Percentiles rank a stretch among this genome's conserved stretches.
Conservation (phyloP, 345 rosid genomes). For the Geranium brycei region DNA sequence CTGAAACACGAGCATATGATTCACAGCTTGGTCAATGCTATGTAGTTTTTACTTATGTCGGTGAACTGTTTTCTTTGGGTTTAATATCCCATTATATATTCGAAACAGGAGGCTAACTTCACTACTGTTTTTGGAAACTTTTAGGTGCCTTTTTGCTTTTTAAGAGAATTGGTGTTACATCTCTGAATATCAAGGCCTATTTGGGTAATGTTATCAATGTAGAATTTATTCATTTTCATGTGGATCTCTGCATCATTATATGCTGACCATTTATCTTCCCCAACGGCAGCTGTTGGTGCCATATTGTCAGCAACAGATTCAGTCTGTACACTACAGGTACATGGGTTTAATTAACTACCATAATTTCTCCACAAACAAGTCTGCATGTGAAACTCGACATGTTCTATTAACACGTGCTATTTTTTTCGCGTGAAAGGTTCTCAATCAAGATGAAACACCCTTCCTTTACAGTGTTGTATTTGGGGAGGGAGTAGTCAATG, state of each 20-base stretch:
- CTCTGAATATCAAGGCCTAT: constrained; percentile 28
- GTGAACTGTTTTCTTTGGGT: too few species aligned
- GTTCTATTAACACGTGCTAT: neutral
- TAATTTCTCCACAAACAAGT: too few species aligned
- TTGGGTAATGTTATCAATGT: constrained; percentile 22
- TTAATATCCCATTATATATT: neutral
- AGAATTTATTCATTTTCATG: neutral
- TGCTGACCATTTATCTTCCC: constrained; percentile 8
- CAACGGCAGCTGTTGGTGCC: constrained; percentile 49
- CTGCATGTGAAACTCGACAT: neutral
- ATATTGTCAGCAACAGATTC: constrained; percentile 74
- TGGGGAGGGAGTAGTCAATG: constrained; percentile 78
- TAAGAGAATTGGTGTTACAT: constrained; percentile 28
- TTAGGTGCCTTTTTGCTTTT: constrained; percentile 35
- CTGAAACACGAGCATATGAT: neutral
- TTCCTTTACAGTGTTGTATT: constrained; percentile 63
- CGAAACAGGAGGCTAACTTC: neutral
- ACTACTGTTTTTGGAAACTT: neutral
- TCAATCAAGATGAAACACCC: constrained; percentile 69
- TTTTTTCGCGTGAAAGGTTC: constrained; percentile 30
- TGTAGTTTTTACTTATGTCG: neutral
- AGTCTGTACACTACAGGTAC: constrained; percentile 69
- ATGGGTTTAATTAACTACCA: neutral
- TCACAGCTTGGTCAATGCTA: neutral
- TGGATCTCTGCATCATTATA: neutral